Conservation (phyloP, 2,329 filamentous ascomycete genomes). For the Atkinsonella texensis region DNA sequence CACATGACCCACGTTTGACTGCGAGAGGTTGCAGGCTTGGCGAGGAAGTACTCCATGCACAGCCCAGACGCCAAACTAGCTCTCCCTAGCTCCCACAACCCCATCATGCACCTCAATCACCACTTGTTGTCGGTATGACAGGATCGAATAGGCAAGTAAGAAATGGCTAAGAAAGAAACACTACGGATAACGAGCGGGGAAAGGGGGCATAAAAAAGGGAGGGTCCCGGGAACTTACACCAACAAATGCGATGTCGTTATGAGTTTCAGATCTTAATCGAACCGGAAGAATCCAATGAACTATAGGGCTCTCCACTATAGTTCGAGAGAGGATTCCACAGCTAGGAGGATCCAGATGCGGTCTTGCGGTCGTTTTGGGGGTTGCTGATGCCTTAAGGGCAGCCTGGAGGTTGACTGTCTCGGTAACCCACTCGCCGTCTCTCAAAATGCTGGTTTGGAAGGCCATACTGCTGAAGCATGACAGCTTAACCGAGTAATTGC, state of each 20-base stretch:
- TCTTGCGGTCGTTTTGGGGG: conserved; percentile 18
- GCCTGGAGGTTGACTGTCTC: conserved; percentile 34
- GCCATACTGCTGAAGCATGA: conserved; percentile 22
- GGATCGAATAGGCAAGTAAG: neutral
- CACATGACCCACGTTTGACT: neutral
- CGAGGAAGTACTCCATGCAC: neutral
- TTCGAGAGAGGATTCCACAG: conserved; percentile 67
- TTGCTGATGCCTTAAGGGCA: conserved; percentile 26
- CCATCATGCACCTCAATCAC: no score
- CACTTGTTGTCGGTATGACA: neutral
- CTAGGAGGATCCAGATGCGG: conserved; percentile 31
- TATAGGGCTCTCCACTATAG: conserved; percentile 63
- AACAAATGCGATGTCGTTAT: conserved; percentile 79
- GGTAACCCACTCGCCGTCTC: conserved; percentile 46
- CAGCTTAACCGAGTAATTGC: neutral
- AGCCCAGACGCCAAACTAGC: no score
- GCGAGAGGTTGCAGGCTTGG: neutral
- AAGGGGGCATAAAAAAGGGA: neutral
- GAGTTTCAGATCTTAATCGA: conserved; percentile 54
- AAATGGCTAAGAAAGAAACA: neutral
- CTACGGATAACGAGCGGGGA: neutral
- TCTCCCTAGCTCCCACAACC: no score
- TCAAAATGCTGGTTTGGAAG: conserved; percentile 42
- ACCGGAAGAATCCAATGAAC: conserved; percentile 69
- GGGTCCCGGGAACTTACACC: conserved; percentile 42